Evolutionary conservation across 345 rosid species (phyloP).

Genomic region (Citrus australasica): DNA sequence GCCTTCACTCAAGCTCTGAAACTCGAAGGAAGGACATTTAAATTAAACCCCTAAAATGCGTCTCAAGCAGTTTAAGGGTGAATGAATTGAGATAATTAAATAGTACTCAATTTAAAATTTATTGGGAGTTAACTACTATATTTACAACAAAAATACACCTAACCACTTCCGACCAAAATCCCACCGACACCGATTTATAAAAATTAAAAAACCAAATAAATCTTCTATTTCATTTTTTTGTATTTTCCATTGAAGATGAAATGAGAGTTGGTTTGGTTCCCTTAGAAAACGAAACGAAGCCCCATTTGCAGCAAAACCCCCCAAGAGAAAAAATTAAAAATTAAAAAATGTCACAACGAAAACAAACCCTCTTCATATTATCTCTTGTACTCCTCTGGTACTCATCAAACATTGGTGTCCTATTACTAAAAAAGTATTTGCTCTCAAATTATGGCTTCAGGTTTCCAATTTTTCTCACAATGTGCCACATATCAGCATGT

Average conservation of each 20-base stretch:
- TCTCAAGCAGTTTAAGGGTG: no score
- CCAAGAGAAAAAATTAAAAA: neutral
- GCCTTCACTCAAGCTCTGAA: no score
- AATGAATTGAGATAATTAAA: no score
- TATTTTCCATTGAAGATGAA: conserved; percentile 17
- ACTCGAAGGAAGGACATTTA: no score
- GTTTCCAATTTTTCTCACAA: conserved; percentile 87
- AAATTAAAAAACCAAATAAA: neutral
- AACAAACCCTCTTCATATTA: conserved; percentile 52
- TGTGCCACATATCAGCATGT: conserved; percentile 96
- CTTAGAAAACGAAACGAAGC: conserved; percentile 5
- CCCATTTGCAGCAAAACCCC: neutral
- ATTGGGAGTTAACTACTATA: no score
- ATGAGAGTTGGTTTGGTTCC: conserved; percentile 14
- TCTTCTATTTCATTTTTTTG: no score
- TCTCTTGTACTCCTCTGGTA: conserved; percentile 66
- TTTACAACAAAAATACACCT: neutral
- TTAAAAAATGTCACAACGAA: conserved; percentile 20
- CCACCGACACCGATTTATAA: neutral
- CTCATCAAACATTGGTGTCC: conserved; percentile 87
- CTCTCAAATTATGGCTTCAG: conserved; percentile 91
- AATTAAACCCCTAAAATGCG: no score
- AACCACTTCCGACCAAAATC: neutral
- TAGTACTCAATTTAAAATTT: no score
- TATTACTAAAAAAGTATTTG: conserved; percentile 81